Conservation (phyloP, 352 stramenopile genomes). For the Phytopythium chamaehyphon region DNA sequence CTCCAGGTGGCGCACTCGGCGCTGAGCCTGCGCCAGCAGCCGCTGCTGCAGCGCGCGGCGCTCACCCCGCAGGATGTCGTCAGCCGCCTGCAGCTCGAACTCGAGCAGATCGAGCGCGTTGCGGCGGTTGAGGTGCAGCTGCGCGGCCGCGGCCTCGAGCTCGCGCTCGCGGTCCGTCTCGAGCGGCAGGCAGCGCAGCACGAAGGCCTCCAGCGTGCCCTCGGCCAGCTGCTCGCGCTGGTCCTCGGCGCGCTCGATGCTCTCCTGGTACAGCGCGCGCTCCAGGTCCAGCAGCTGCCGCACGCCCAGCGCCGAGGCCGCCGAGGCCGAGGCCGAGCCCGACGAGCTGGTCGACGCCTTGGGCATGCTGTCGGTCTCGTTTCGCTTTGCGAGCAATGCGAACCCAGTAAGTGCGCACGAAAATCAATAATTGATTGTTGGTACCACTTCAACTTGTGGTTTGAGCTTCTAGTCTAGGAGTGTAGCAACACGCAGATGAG, state of each 20-base stretch:
- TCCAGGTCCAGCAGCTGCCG: conserved; percentile 77
- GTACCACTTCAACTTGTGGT: no score
- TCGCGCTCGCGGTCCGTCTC: conserved; percentile 44
- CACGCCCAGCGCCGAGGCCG: conserved; percentile 36
- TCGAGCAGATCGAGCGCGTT: conserved; percentile 62
- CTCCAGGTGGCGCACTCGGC: conserved; percentile 19
- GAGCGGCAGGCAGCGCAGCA: conserved; percentile 55
- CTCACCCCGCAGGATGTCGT: conserved; percentile 38
- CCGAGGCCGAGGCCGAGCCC: no score
- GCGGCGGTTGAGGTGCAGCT: conserved; percentile 42
- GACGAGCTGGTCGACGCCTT: no score
- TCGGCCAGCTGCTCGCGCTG: conserved; percentile 44
- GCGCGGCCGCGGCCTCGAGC: conserved; percentile 41
- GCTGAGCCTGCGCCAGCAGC: conserved; percentile 15
- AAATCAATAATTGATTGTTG: no score
- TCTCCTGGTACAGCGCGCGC: conserved; percentile 80
- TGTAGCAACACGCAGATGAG: no score
- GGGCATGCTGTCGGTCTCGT: no score
- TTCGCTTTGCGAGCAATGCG: no score
- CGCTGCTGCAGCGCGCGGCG: conserved; percentile 20
- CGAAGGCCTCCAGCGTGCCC: conserved; percentile 57
- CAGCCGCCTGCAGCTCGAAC: conserved; percentile 71
- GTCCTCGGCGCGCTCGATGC: conserved; percentile 54
- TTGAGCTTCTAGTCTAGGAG: no score
- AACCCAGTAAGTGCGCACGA: no score